Percentiles rank a stretch among this genome's conserved stretches.
These are phyloP conservation scores for Curvularia lunata DNA, from an alignment of 2,329 filamentous ascomycete species.

Conservation along the genomic window DNA sequence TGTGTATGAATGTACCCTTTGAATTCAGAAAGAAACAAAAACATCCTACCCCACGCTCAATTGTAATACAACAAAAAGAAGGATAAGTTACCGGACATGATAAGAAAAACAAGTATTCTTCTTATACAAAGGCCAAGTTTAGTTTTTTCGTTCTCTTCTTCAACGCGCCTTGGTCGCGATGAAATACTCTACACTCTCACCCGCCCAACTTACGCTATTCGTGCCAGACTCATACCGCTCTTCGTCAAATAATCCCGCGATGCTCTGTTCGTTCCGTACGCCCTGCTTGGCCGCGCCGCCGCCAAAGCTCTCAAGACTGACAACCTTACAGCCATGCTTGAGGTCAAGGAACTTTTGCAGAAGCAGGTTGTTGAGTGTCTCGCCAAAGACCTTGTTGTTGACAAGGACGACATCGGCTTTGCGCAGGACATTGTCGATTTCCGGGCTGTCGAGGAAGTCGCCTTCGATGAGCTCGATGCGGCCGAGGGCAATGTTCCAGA, in stretches of 20 bases:
- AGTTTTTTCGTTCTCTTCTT: too few relatives aligned
- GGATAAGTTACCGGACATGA: not conserved
- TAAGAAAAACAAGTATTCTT: not conserved
- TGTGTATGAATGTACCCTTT: not conserved
- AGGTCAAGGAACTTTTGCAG: slow-evolving; percentile 91
- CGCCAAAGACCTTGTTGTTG: slow-evolving; percentile 96
- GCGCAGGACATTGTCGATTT: slow-evolving; percentile 75
- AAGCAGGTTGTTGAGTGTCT: slow-evolving; percentile 82
- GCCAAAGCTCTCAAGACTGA: slow-evolving; percentile 86
- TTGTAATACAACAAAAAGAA: not conserved
- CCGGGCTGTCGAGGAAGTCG: slow-evolving; percentile 77
- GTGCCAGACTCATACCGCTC: slow-evolving; percentile 73
- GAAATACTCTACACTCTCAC: slow-evolving; percentile 82
- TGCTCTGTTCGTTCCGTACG: slow-evolving; percentile 76
- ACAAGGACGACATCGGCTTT: slow-evolving; percentile 94
- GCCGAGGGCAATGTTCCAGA: slow-evolving; percentile 87
- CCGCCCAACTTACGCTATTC: slow-evolving; percentile 86
- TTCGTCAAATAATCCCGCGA: slow-evolving; percentile 80
- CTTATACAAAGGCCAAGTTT: not conserved
- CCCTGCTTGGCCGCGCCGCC: slow-evolving; percentile 71
- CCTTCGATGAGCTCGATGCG: slow-evolving; percentile 80
- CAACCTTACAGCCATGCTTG: slow-evolving; percentile 86
- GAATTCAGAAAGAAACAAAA: not conserved
- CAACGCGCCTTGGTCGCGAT: slow-evolving; percentile 67
- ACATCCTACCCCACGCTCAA: not conserved